Evolutionary conservation across 108 stramenopile species (phyloP).

Genomic region (Nitzschia sp.): DNA sequence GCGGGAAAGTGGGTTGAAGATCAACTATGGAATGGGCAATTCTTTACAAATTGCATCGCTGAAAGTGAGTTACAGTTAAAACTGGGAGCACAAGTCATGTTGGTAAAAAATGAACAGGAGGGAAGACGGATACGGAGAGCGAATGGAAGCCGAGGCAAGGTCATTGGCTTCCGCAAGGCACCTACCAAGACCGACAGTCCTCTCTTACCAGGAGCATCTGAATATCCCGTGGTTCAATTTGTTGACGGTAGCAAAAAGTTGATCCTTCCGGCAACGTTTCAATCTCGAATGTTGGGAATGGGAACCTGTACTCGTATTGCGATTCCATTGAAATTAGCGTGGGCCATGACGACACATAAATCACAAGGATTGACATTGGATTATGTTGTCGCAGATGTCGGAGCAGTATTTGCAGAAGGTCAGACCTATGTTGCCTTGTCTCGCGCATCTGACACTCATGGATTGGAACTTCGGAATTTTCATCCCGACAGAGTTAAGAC

Average conservation of each 20-base stretch:
- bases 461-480: constrained; percentile 62
- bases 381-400: constrained; percentile 76
- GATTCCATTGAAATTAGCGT: constrained; percentile 71
- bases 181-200: constrained; percentile 12
- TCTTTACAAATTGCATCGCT: constrained; percentile 41
- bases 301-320: constrained; percentile 49
- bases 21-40: constrained; percentile 26
- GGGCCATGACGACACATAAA: constrained; percentile 84
- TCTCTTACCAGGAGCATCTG: constrained; percentile 26
- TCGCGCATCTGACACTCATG: constrained; percentile 58
- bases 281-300: constrained; percentile 30
- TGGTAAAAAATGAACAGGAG: constrained; percentile 73
- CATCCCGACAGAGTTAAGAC: constrained; percentile 47
- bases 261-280: constrained; percentile 28
- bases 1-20: constrained; percentile 34
- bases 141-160: constrained; percentile 78
- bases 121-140: background rate
- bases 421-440: constrained; percentile 93
- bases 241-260: constrained; percentile 29
- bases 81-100: constrained; percentile 83
- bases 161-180: constrained; percentile 49
- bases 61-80: constrained; percentile 52
- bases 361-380: constrained; percentile 74
- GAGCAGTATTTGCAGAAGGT: constrained; percentile 85
- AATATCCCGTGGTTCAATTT: constrained; percentile 50